These are phyloP conservation scores for Eucalyptus caleyi DNA, from an alignment of 345 rosid species.

Conservation along the genomic window DNA sequence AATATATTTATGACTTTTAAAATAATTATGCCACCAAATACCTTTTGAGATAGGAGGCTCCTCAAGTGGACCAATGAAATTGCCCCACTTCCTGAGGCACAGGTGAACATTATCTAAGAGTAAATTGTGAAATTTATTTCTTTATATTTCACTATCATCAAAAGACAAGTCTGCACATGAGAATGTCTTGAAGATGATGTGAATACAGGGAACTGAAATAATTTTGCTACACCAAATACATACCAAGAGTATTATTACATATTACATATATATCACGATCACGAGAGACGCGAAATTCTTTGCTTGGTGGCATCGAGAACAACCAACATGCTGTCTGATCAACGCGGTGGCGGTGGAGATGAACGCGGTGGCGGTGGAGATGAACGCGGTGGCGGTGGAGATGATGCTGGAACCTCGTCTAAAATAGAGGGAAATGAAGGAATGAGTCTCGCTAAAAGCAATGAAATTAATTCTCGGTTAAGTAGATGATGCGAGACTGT, in stretches of 20 bases:
- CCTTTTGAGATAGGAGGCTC: background rate
- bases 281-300: background rate
- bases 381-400: background rate
- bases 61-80: background rate
- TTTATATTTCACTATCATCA: background rate
- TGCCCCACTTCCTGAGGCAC: background rate
- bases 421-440: background rate
- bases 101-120: background rate
- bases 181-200: background rate
- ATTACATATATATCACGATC: too few relatives aligned
- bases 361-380: background rate
- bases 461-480: too few relatives aligned
- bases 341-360: background rate
- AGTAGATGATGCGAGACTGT: too few relatives aligned
- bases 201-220: background rate
- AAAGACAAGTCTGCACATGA: background rate
- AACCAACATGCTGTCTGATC: background rate
- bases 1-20: too few relatives aligned
- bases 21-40: background rate
- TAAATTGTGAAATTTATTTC: background rate
- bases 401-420: rapidly evolving
- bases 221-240: background rate
- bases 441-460: too few relatives aligned
- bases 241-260: background rate
- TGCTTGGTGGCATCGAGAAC: background rate